Base-by-base conservation (phyloP, 1,284 basidiomycete species). In the Pascua sp. region DNA sequence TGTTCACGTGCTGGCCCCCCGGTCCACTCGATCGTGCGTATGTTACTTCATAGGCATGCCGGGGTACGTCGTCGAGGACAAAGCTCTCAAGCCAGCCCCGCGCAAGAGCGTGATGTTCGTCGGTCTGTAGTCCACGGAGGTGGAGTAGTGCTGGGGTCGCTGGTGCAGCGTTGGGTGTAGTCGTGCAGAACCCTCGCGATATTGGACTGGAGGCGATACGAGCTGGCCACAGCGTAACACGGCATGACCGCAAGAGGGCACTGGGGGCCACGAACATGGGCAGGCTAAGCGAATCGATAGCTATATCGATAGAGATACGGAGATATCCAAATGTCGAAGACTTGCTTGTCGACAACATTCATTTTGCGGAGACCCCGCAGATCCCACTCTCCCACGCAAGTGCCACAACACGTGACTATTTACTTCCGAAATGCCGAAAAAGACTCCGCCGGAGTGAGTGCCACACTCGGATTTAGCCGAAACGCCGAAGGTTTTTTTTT, bases 1-100 rank as follows among this genome's bases (percentile, higher is more conserved):
- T 78, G 56, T 78, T 78, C 15, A 78, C 76, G 60, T 78, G 76
- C 70, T 78, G 76, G 8, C 76, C 76, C 16, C 76, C 76, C 0
- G 76, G 75, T 5, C 76, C 76, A 42, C 68, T 71, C 2, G 71
- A 74, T 38, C 75, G 61, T 16, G 68, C 68, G 49, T 70, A 72
- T 8, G 62, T 60, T 10, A 69, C 64, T n/a, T 67, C 62, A 44
- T 68, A 71, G 2, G 61, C 63, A 16, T 67, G 63, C 42, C 67
- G 68, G 0, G 76, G 76, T 24, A 78, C 68, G 62, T 73, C 71
- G 11, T 66, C 64, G n/a, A 60, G 39, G 3, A 39, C 55, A 56
- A 75, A 77, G 10, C 53, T 57, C 13, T 69, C 60, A 4, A 71
- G 45, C 75, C 75, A 77, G 32, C 48, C n/a, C 47, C 65, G 49